A percentile compares a stretch with the other conserved stretches of the same genome.
Evolutionary conservation across 306 rosid species (phyloP).

Genomic region (Trifolium pratense): DNA sequence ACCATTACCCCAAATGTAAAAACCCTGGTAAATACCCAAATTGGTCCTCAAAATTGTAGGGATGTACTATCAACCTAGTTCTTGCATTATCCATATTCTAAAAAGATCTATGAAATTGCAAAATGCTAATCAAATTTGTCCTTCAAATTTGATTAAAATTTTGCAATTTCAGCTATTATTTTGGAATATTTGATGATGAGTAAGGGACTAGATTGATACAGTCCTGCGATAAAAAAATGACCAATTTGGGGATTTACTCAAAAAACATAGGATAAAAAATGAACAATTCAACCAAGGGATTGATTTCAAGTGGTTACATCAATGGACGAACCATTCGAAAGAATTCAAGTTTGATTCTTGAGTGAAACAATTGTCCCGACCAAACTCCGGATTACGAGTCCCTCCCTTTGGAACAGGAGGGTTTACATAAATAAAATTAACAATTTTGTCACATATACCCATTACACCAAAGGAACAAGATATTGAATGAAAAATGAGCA

Average conservation of each 20-base stretch:
- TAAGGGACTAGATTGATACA: no score
- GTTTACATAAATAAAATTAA: no score
- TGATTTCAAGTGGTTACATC: no score
- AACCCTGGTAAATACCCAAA: neutral
- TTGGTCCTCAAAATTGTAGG: neutral
- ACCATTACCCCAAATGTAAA: conserved; percentile 31
- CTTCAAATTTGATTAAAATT: neutral
- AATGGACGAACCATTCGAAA: no score
- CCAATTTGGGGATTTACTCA: neutral
- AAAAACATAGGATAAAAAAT: neutral
- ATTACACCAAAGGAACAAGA: conserved; percentile 17
- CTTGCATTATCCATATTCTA: no score
- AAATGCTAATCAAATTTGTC: neutral
- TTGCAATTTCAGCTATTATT: neutral
- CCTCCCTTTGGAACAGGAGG: no score
- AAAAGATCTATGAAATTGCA: neutral
- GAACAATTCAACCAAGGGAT: neutral
- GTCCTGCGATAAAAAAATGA: no score
- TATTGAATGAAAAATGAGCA: neutral
- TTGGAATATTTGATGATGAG: neutral
- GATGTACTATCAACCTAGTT: no score
- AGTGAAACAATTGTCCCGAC: no score
- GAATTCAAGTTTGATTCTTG: no score
- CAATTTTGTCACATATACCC: conserved; percentile 1
- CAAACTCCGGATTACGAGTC: no score